phyloP scores from a whole-genome alignment of 1,284 basidiomycete genomes.

The Microbotryum intermedium region DNA sequence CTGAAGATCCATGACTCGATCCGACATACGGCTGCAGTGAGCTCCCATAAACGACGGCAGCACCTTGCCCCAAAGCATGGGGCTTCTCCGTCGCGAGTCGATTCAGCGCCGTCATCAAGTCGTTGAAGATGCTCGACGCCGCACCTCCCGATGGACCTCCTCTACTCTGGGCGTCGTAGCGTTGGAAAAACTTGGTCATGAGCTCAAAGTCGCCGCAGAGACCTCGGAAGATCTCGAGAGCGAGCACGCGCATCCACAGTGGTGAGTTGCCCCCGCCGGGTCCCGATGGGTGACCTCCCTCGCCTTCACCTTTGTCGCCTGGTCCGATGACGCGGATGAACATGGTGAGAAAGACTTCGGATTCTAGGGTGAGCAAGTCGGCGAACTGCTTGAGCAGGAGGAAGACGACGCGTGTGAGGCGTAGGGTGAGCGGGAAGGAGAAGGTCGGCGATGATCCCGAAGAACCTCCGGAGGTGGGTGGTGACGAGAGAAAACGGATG shows the following conservation, averaged over 20 bases:
- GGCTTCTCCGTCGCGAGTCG: conserved; percentile 81
- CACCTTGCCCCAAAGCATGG: conserved; percentile 62
- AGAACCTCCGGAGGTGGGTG: conserved; percentile 54
- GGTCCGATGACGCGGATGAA: conserved; percentile 63
- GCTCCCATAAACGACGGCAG: conserved; percentile 43
- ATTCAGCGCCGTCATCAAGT: conserved; percentile 71
- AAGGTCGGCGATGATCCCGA: conserved; percentile 57
- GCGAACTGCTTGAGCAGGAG: conserved; percentile 87
- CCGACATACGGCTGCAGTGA: conserved; percentile 23
- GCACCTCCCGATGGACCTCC: neutral
- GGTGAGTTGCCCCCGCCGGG: conserved; percentile 40
- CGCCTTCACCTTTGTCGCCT: conserved; percentile 50
- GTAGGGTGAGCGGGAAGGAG: conserved; percentile 75
- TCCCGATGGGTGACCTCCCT: conserved; percentile 31
- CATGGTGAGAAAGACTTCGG: conserved; percentile 73
- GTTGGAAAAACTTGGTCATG: conserved; percentile 67
- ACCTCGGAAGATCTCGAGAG: conserved; percentile 84
- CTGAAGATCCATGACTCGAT: neutral
- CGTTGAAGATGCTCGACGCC: conserved; percentile 57
- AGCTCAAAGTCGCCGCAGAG: conserved; percentile 74
- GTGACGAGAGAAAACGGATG: conserved; percentile 56
- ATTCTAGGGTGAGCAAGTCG: conserved; percentile 64
- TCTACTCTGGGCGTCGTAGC: conserved; percentile 54
- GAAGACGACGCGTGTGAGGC: conserved; percentile 86
- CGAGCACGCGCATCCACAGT: conserved; percentile 77